Evolutionary conservation across 2,329 filamentous ascomycete species (phyloP).

Genomic region (Geosmithia flava): DNA sequence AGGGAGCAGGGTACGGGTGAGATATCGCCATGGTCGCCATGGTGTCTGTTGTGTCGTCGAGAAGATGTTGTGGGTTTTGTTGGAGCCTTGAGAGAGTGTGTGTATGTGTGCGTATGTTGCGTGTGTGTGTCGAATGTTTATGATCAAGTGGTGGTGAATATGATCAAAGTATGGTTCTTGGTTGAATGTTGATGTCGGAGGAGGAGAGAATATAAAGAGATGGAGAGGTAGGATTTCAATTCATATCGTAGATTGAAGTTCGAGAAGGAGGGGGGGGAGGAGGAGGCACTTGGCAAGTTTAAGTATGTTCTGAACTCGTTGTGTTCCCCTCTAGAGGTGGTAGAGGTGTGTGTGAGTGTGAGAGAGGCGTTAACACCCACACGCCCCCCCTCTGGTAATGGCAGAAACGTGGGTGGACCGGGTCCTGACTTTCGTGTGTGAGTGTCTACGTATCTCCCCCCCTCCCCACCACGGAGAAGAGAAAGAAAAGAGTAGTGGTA

Average conservation of each 20-base stretch:
- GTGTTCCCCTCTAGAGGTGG: background rate
- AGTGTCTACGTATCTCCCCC: no score
- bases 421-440: background rate
- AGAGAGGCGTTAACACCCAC: background rate
- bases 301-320: background rate
- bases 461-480: background rate
- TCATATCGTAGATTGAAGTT: background rate
- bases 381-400: no score
- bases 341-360: background rate
- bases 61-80: background rate
- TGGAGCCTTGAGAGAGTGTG: no score
- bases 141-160: no score
- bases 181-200: no score
- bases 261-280: background rate
- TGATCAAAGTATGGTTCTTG: no score
- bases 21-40: conserved; percentile 5
- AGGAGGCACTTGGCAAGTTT: background rate
- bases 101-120: no score
- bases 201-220: background rate
- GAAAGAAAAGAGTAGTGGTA: background rate
- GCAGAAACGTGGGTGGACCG: background rate
- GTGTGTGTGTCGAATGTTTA: no score
- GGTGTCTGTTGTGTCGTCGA: background rate
- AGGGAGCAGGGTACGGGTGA: conserved; percentile 22
- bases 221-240: background rate